These are phyloP conservation scores for Aspergillus saccharolyticus DNA, from an alignment of 495 filamentous ascomycete genomes.

Conservation along the genomic window DNA sequence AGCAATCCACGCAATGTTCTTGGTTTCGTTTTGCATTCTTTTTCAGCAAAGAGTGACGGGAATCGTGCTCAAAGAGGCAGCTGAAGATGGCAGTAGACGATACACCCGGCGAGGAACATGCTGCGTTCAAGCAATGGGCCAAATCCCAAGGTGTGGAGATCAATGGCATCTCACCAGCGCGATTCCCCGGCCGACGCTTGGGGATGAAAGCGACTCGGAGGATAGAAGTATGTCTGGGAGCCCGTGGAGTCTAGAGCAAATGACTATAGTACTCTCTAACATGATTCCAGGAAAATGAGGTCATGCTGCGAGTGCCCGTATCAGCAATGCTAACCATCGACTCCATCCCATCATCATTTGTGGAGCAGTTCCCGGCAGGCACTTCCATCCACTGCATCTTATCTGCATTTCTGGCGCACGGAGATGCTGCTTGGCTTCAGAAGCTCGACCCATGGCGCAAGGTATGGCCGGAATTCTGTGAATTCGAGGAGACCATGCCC, in stretches of 20 bases:
- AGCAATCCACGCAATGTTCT: not conserved
- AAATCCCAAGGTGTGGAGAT: slow-evolving; percentile 47
- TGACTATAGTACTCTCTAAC: not conserved
- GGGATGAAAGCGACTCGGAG: slow-evolving; percentile 60
- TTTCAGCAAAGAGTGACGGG: not conserved
- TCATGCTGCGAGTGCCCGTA: slow-evolving; percentile 57
- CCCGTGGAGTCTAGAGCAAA: not conserved
- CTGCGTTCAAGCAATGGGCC: slow-evolving; percentile 53
- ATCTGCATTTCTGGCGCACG: slow-evolving; percentile 56
- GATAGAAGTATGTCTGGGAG: slow-evolving; percentile 47
- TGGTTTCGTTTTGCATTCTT: not conserved
- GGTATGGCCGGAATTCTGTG: slow-evolving; percentile 52
- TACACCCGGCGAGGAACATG: slow-evolving; percentile 25
- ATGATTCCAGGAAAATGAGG: slow-evolving; percentile 14
- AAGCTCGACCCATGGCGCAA: slow-evolving; percentile 51
- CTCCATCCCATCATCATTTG: slow-evolving; percentile 43
- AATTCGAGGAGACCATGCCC: slow-evolving; percentile 56
- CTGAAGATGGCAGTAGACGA: slow-evolving; percentile 3
- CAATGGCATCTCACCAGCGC: slow-evolving; percentile 49
- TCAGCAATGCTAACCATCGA: slow-evolving; percentile 56
- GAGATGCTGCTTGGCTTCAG: slow-evolving; percentile 14
- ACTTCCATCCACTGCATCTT: slow-evolving; percentile 60
- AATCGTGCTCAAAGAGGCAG: too few relatives aligned
- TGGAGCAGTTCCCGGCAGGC: slow-evolving; percentile 37
- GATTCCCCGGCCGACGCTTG: slow-evolving; percentile 58